Conservation (phyloP, 176 grass and related monocot genomes). For the Coix lacrymajobi region DNA sequence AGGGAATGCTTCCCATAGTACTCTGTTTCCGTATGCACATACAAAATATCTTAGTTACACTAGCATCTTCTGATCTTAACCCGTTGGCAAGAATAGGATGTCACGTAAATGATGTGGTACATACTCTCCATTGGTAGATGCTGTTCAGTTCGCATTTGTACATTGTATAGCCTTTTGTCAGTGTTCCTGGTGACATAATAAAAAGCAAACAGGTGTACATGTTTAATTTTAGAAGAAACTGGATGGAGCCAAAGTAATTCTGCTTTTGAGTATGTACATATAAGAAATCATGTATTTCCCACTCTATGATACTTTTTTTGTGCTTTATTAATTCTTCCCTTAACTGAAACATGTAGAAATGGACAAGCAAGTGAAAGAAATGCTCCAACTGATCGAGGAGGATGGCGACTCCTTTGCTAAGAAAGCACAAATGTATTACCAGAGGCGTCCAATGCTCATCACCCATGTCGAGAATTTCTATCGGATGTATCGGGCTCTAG, state of each 20-base stretch:
- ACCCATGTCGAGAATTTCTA: constrained; percentile 64
- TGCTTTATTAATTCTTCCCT: constrained; percentile 4
- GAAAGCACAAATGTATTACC: constrained; percentile 80
- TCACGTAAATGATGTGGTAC: neutral
- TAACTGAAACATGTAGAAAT: constrained; percentile 54
- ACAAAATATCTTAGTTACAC: neutral
- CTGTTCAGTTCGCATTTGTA: neutral
- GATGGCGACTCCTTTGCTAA: constrained; percentile 63
- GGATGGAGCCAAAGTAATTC: neutral
- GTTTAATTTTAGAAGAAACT: neutral
- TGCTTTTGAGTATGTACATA: neutral
- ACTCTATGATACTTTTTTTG: neutral
- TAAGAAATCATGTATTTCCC: neutral
- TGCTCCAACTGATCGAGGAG: constrained; percentile 67
- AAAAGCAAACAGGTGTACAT: neutral
- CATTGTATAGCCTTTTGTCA: neutral
- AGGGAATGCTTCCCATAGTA: neutral
- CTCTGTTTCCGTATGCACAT: neutral
- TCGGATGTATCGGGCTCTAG: constrained; percentile 66
- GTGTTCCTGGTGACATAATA: neutral
- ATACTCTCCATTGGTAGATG: neutral
- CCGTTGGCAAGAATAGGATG: neutral
- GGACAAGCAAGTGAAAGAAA: constrained; percentile 71
- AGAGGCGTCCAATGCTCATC: constrained; percentile 60
- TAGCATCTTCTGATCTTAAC: neutral